Conservation (phyloP, 176 grass and related monocot genomes). For the Aegilops bicornis region DNA sequence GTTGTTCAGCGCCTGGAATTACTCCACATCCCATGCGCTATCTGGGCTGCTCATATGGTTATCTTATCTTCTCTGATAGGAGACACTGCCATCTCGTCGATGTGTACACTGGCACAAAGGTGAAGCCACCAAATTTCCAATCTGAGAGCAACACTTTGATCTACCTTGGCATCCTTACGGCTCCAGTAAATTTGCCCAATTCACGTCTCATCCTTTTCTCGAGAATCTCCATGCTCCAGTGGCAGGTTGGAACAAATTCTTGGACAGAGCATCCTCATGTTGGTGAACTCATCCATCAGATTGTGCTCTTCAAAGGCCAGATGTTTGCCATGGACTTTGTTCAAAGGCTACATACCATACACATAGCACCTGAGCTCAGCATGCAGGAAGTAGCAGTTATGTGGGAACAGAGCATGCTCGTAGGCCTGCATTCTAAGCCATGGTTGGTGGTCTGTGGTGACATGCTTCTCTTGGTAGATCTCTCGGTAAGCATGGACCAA, state of each 20-base stretch:
- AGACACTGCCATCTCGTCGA: slow-evolving; percentile 34
- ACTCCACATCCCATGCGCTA: slow-evolving; percentile 9
- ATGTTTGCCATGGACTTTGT: slow-evolving; percentile 36
- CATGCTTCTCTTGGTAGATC: slow-evolving; percentile 49
- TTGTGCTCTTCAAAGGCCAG: slow-evolving; percentile 44
- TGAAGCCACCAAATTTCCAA: slow-evolving; percentile 38
- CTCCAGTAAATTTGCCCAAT: slow-evolving; percentile 39
- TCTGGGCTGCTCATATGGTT: slow-evolving; percentile 50
- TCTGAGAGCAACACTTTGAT: not conserved
- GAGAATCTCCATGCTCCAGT: slow-evolving; percentile 29
- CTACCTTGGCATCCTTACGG: slow-evolving; percentile 42
- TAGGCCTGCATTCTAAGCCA: not conserved
- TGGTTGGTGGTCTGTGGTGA: slow-evolving; percentile 42
- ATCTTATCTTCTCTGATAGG: slow-evolving; percentile 39
- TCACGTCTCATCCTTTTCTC: slow-evolving; percentile 40
- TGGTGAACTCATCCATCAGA: not conserved
- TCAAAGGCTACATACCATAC: slow-evolving; percentile 32
- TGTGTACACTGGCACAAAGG: slow-evolving; percentile 35
- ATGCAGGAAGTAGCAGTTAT: slow-evolving; percentile 27
- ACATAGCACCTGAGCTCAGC: slow-evolving; percentile 20
- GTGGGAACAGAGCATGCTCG: not conserved
- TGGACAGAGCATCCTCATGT: slow-evolving; percentile 26
- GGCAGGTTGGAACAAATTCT: slow-evolving; percentile 36
- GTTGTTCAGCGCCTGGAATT: not conserved
- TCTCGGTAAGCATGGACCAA: not conserved